These are phyloP conservation scores for Hypoxylon perforatum DNA, from an alignment of 495 filamentous ascomycete species.

Conservation along the genomic window DNA sequence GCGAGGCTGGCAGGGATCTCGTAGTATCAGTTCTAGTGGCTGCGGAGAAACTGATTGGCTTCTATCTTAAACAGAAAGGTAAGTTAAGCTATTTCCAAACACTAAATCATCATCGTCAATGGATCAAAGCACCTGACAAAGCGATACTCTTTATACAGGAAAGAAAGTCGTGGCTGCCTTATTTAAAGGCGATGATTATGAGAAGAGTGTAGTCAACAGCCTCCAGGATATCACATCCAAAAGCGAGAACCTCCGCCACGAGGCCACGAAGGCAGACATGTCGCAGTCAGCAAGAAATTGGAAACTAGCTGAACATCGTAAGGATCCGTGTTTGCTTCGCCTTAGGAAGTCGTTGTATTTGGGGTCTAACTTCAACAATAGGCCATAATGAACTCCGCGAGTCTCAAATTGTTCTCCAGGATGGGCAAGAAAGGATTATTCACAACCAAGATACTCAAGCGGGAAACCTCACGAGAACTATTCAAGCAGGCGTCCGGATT, in stretches of 20 bases:
- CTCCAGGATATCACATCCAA: constrained; percentile 4
- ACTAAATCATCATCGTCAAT: not conserved
- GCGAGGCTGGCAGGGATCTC: constrained; percentile 3
- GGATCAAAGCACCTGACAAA: not conserved
- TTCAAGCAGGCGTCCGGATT: no score
- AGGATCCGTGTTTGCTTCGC: not conserved
- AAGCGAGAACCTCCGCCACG: constrained; percentile 7
- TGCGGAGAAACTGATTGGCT: constrained; percentile 12
- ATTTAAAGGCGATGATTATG: constrained; percentile 7
- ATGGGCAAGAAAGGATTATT: no score
- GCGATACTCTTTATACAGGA: not conserved
- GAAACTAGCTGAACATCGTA: constrained; percentile 1
- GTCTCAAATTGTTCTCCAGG: not conserved
- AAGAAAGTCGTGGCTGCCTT: not conserved
- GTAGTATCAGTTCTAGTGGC: constrained; percentile 6
- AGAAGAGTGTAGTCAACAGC: constrained; percentile 3
- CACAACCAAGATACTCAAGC: no score
- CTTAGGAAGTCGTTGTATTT: not conserved
- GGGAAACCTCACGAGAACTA: no score
- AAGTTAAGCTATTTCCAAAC: not conserved
- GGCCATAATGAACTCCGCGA: constrained; percentile 3
- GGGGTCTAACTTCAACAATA: not conserved
- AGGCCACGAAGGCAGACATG: constrained; percentile 15
- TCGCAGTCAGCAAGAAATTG: constrained; percentile 10
- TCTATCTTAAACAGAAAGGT: constrained; percentile 10